Base-by-base conservation (phyloP, 129 eudicot species). In the Sambucus nigra region DNA sequence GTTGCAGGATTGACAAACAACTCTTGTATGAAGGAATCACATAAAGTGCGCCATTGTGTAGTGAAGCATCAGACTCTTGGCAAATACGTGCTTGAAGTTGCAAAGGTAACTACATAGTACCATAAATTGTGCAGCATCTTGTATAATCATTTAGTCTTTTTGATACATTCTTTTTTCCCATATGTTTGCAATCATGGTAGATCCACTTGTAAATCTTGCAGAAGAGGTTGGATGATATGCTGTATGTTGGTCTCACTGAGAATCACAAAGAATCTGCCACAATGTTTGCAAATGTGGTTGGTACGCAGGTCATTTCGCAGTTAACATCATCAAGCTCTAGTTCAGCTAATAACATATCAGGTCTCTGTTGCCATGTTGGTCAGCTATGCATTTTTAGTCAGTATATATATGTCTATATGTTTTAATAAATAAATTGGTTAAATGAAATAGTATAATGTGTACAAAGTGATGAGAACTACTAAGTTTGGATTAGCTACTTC, bases 221-320 rank as follows among this genome's bases (percentile, higher is more conserved):
- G 99, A 86, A 79, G 73, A 81, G 95, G 76, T 79, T 92, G 80
- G 94, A 86, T 69, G 69, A 73, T 44, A 92, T 92, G 99, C 66
- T 92, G 69, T 92, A 86, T 73, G 82, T 92, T 65, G 99, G 99
- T 58, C 80, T 92, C 59, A 82, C 95, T 23, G 94, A 86, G 68
- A 70, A 86, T 49, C 99, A 92, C 66, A 92, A 53, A 68, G 94
- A 73, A 65, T 92, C 99, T 33, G 91, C 94, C 38, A 64, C 71
- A 19, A 67, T 83, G 73, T 92, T 92, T 74, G 94, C 94, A 51
- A 79, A 92, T 61, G 78, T 92, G 49, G 99, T 92, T 69, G 99
- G 95, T 50, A 51, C 82, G 13, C 99, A 92, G 59, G 99, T 79
- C 40, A 76, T 86, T 35, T 82, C 95, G 23, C 87, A 86, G 50